Evolutionary conservation across 257 asterid species (phyloP).

Genomic region (Ballota nigra): DNA sequence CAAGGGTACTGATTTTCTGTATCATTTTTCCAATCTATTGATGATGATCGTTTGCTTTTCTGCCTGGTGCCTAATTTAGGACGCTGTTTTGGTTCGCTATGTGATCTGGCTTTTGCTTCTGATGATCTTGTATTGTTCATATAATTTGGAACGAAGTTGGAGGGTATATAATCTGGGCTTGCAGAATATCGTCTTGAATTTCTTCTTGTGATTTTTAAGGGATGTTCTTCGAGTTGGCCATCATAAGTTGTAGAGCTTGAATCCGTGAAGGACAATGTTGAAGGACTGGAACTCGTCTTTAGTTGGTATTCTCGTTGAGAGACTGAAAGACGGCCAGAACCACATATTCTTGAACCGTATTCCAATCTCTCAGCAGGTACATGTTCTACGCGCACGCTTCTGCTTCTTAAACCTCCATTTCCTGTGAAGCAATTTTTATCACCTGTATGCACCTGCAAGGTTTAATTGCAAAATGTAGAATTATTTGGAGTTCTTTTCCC

Average conservation of each 20-base stretch:
- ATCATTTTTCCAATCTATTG: constrained; percentile 42
- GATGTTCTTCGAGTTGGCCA: constrained; percentile 36
- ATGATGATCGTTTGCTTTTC: constrained; percentile 41
- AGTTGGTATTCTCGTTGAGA: constrained; percentile 38
- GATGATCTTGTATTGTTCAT: constrained; percentile 69
- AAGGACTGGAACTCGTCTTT: constrained; percentile 42
- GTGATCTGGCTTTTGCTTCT: constrained; percentile 71
- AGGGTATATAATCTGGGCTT: constrained; percentile 23
- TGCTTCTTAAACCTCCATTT: constrained; percentile 37
- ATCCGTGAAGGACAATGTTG: constrained; percentile 46
- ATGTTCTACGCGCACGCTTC: constrained; percentile 33
- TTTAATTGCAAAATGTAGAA: background rate
- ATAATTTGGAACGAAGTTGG: constrained; percentile 41
- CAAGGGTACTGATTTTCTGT: constrained; percentile 43
- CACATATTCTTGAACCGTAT: constrained; percentile 25
- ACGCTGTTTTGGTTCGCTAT: constrained; percentile 71
- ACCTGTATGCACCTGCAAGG: constrained; percentile 35
- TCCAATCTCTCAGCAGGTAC: constrained; percentile 35
- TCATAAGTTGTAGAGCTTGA: constrained; percentile 44
- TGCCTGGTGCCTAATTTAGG: constrained; percentile 42
- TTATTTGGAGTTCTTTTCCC: background rate
- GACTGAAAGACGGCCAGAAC: constrained; percentile 33
- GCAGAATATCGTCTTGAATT: constrained; percentile 27
- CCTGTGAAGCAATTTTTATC: constrained; percentile 21
- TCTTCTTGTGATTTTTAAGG: constrained; percentile 28